Percentiles rank a stretch among this genome's conserved stretches.
Evolutionary conservation across 371 early-diverging fungal genomes (phyloP).

Genomic region (Mucor sp.): DNA sequence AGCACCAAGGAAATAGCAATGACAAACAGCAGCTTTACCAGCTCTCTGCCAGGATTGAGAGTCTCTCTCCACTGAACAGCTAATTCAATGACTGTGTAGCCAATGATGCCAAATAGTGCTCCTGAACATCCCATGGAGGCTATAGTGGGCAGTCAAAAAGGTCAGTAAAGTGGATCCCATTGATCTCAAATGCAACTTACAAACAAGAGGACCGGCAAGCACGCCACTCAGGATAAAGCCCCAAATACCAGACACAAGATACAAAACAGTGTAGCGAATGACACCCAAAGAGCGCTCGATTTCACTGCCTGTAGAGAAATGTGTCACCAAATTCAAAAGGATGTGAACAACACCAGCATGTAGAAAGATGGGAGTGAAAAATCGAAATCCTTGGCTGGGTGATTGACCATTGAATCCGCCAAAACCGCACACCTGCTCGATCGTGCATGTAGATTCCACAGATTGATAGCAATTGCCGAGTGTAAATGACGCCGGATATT

Average conservation of each 20-base stretch:
- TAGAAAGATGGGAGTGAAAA: slow-evolving; percentile 75
- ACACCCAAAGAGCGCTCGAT: slow-evolving; percentile 73
- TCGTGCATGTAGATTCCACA: slow-evolving; percentile 26
- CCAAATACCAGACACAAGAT: slow-evolving; percentile 67
- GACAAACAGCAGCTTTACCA: slow-evolving; percentile 63
- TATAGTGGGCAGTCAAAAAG: neutral
- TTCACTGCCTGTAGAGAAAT: slow-evolving; percentile 61
- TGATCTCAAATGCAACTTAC: slow-evolving; percentile 42
- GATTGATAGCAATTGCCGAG: slow-evolving; percentile 18
- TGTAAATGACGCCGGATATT: slow-evolving; percentile 3
- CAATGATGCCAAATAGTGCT: slow-evolving; percentile 74
- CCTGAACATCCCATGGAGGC: slow-evolving; percentile 81
- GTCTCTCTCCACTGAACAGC: slow-evolving; percentile 71
- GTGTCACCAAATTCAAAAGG: slow-evolving; percentile 68
- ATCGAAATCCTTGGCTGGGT: slow-evolving; percentile 77
- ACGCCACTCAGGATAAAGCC: slow-evolving; percentile 79
- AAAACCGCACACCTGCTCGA: slow-evolving; percentile 52
- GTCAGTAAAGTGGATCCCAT: neutral
- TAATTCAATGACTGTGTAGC: slow-evolving; percentile 70
- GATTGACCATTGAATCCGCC: slow-evolving; percentile 36
- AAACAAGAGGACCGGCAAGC: slow-evolving; percentile 46
- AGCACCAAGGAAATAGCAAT: slow-evolving; percentile 66
- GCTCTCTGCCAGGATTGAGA: slow-evolving; percentile 60
- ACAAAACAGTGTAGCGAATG: slow-evolving; percentile 41
- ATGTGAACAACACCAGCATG: slow-evolving; percentile 83